Conservation (phyloP, 345 rosid genomes). For the Syzygium grande region DNA sequence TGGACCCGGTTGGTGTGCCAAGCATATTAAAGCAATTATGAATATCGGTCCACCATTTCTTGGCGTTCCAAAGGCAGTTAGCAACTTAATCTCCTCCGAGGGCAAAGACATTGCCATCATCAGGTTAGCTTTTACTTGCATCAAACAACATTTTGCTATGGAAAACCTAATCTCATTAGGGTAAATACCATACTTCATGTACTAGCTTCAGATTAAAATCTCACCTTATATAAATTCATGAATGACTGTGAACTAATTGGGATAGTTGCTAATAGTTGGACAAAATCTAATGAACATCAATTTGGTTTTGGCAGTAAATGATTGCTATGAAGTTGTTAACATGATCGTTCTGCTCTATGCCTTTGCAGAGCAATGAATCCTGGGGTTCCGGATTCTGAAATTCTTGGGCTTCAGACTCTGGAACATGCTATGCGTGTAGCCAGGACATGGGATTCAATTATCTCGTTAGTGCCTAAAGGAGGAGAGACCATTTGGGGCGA, state of each 20-base stretch:
- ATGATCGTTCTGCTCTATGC: neutral
- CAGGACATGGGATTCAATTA: slow-evolving; percentile 69
- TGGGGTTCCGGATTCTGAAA: slow-evolving; percentile 38
- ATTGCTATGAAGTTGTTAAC: neutral
- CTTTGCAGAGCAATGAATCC: slow-evolving; percentile 45
- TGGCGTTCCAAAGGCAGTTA: slow-evolving; percentile 58
- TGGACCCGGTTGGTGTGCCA: slow-evolving; percentile 57
- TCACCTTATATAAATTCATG: no score
- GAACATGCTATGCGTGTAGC: slow-evolving; percentile 47
- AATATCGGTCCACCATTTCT: slow-evolving; percentile 66
- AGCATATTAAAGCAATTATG: slow-evolving; percentile 58
- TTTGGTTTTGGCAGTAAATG: neutral
- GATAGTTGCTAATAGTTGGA: neutral
- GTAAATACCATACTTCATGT: neutral
- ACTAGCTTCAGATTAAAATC: neutral
- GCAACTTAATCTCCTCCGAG: slow-evolving; percentile 50
- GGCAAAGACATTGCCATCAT: slow-evolving; percentile 42
- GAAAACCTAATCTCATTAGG: neutral
- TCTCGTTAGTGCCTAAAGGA: slow-evolving; percentile 68
- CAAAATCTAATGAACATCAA: neutral
- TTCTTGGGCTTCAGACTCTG: slow-evolving; percentile 47
- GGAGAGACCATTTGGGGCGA: slow-evolving; percentile 74
- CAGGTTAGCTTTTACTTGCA: slow-evolving; percentile 28
- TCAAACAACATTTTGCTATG: neutral
- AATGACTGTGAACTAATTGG: neutral